These are phyloP conservation scores for Tribonema minus DNA, from an alignment of 108 stramenopile species.

Conservation along the genomic window DNA sequence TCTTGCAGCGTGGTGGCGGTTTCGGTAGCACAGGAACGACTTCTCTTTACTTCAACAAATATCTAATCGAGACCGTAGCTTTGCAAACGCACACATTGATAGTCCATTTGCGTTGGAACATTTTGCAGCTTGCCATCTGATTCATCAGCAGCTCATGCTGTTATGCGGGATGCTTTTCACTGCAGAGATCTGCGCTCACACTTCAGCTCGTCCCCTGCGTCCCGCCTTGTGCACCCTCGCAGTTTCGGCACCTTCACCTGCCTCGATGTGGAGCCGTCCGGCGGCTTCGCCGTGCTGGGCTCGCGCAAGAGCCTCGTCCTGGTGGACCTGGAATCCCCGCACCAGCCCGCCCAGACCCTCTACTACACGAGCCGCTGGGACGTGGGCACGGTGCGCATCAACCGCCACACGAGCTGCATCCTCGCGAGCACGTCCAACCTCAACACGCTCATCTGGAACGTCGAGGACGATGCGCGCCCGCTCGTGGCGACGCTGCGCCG, in stretches of 20 bases:
- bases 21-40: too few relatives aligned
- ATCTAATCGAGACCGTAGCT: too few relatives aligned
- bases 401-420: background rate
- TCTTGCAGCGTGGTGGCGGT: too few relatives aligned
- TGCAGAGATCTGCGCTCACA: background rate
- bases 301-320: background rate
- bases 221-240: background rate
- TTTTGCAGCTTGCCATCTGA: too few relatives aligned
- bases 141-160: too few relatives aligned
- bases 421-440: background rate
- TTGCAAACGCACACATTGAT: too few relatives aligned
- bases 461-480: background rate
- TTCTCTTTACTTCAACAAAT: too few relatives aligned
- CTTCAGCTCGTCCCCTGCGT: background rate
- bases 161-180: too few relatives aligned
- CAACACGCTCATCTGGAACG: background rate
- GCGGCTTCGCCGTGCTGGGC: background rate
- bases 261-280: background rate
- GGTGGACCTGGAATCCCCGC: background rate
- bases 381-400: background rate
- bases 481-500: background rate
- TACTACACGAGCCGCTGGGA: background rate
- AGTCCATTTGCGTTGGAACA: too few relatives aligned
- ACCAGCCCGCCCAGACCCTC: background rate
- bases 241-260: background rate